Evolutionary conservation across 2,329 filamentous ascomycete genomes (phyloP).

Genomic region (Beauveria pseudobassiana): DNA sequence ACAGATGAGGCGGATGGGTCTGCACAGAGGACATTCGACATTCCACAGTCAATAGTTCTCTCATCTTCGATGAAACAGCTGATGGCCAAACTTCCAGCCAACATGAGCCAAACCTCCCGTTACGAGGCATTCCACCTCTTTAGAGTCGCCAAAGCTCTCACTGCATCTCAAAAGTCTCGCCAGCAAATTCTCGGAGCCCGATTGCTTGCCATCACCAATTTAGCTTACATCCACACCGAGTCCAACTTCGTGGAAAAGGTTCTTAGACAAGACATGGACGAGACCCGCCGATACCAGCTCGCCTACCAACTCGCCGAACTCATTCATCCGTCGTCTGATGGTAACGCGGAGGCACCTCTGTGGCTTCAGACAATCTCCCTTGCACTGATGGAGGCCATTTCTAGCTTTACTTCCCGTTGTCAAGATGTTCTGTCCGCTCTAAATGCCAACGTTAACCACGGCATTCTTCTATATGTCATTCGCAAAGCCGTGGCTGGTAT

Average conservation of each 20-base stretch:
- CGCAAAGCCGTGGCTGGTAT: slow-evolving; percentile 85
- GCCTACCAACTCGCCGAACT: slow-evolving; percentile 89
- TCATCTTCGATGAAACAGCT: slow-evolving; percentile 50
- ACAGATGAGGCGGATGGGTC: slow-evolving; percentile 27
- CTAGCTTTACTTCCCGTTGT: slow-evolving; percentile 67
- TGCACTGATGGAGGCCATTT: slow-evolving; percentile 75
- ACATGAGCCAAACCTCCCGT: slow-evolving; percentile 63
- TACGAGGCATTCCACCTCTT: slow-evolving; percentile 84
- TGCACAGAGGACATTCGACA: slow-evolving; percentile 54
- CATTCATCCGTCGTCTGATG: slow-evolving; percentile 72
- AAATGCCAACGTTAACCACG: slow-evolving; percentile 93
- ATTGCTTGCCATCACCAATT: slow-evolving; percentile 78
- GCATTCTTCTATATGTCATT: slow-evolving; percentile 86
- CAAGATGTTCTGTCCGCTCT: slow-evolving; percentile 83
- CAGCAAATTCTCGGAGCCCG: slow-evolving; percentile 74
- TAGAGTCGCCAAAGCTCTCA: slow-evolving; percentile 74
- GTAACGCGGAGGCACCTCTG: slow-evolving; percentile 59
- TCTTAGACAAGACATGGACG: slow-evolving; percentile 79
- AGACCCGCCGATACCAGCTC: slow-evolving; percentile 80
- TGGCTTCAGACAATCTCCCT: slow-evolving; percentile 78
- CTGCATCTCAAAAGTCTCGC: slow-evolving; percentile 55
- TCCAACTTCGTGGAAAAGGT: slow-evolving; percentile 78
- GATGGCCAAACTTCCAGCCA: slow-evolving; percentile 46
- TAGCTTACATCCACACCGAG: slow-evolving; percentile 84
- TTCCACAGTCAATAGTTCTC: slow-evolving; percentile 50